Evolutionary conservation across 805 yeast species (phyloP), one percentile per base, ranked within the genome.

Genomic region (Saturnispora gosingensis): DNA sequence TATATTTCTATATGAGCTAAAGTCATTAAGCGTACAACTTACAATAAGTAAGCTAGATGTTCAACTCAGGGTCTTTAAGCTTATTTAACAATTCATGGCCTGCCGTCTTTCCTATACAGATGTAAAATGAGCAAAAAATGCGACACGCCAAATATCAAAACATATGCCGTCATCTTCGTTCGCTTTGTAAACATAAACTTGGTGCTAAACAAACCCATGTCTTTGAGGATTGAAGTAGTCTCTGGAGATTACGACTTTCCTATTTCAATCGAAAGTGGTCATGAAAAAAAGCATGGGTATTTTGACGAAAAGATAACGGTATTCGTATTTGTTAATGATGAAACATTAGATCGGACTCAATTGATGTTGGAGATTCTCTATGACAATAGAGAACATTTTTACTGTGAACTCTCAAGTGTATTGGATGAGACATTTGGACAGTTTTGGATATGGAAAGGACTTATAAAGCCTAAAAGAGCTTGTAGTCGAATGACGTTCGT

Each of bases 231-330:
- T 24, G 7, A 47, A 8, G 45, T 47, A 13, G 50, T 39, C 5
- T 47, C 50, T 3, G 50, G 45, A 18, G 27, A 22, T 32, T 15
- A 11, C 8, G 45, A 46, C 28, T 11, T 20, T 4, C 24, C 25
- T 8, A 11, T 25, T 36, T 18, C 2, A 11, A 11, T 8, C 5
- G 30, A 35, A 30, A 6, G 27, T 55, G 69, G 76, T 30, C 66
- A 66, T 5, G 67, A 65, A 24, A 76, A 79, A 53, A 66, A 74
- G 46, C 18, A 55, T 25, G 62, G 52, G 6, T 59, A 53, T 28
- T 58, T 59, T 45, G 62, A 59, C 43, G 62, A 59, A 38, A n/a
- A 16, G 2, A 3, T 59, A 15, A 32, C 18, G 1, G 48, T 51
- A 6, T 59, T 49, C 20, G 43, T 59, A 4, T 20, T 8, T 9